Evolutionary conservation across 2,329 filamentous ascomycete species (phyloP), one percentile per base, ranked within the genome.

Genomic region (Biscogniauxia mediterranea): DNA sequence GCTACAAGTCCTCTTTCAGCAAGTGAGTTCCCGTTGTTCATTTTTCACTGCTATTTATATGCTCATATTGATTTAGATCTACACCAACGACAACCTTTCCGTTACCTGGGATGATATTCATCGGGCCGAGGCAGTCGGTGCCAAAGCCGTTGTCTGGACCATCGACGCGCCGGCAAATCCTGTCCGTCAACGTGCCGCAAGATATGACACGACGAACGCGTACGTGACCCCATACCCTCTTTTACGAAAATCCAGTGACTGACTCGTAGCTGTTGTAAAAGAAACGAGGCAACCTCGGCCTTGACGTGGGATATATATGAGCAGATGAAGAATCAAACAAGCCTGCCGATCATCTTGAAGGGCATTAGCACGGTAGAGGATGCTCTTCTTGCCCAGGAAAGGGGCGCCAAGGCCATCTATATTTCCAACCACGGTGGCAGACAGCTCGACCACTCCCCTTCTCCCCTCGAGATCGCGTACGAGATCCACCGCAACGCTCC

Each of bases 361-460:
- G 74, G 73, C 17, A 73, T 76, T 51, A 68, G 71, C 54, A 72
- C 68, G 9, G 74, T 72, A 8, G 71, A 73, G 23, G 73, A 76
- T 56, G 75, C 70, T n/a, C 66, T 64, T 6, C 38, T 61, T 23
- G 72, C 72, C 1, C 67, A 71, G 13, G 50, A 66, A 54, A 66
- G 69, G 52, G 69, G 72, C 3, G 69, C 67, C 1, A 65, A 68
- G 3, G 72, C 69, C 9, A 73, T 76, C 54, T 71, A 72, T 59
- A 67, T 76, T 7, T 75, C 72, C 50, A 77, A 77, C 60, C 74
- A 76, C 64, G 74, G 74, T 28, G 73, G 73, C 2, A 70, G 75
- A 26, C 73, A 76, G 54, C 61, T 76, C 25, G 74, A 76, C 62
- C 66, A 68, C 9, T 61, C 66, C 17, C 72, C 66, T 1, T 67